Evolutionary conservation across 2,329 filamentous ascomycete genomes (phyloP).

Genomic region (Penicillium sp.): DNA sequence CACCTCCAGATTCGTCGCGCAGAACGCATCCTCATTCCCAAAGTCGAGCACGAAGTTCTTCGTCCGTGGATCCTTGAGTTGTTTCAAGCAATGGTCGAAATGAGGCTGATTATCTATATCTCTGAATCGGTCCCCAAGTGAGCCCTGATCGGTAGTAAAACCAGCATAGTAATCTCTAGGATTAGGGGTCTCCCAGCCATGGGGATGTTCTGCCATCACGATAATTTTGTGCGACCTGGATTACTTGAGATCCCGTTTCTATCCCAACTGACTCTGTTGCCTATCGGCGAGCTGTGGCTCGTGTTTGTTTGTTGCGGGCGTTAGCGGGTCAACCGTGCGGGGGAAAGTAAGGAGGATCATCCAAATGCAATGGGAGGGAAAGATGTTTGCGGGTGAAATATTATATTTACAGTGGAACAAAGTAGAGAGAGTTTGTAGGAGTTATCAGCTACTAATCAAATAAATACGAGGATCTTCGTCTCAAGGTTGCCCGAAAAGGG

Average conservation of each 20-base stretch:
- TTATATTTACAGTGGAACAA: too few relatives aligned
- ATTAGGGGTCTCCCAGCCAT: conserved; percentile 10
- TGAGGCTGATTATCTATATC: conserved; percentile 43
- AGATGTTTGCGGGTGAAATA: neutral
- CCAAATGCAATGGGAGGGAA: neutral
- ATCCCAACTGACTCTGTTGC: neutral
- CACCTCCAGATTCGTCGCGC: conserved; percentile 41
- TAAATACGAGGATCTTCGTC: neutral
- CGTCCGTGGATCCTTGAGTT: conserved; percentile 35
- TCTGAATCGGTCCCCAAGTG: conserved; percentile 33
- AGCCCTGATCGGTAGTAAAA: conserved; percentile 21
- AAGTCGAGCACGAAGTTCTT: conserved; percentile 51
- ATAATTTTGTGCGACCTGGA: neutral
- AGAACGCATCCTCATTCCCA: conserved; percentile 47
- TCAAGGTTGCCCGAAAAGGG: conserved; percentile 2
- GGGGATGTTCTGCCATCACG: conserved; percentile 16
- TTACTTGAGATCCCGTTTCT: too few relatives aligned
- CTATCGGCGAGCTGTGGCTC: neutral
- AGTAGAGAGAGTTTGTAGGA: neutral
- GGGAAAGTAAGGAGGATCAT: neutral
- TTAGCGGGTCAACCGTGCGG: neutral
- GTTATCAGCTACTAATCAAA: neutral
- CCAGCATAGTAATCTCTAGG: conserved; percentile 40
- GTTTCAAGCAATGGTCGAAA: conserved; percentile 35
- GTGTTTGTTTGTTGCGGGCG: neutral